Base-by-base conservation (phyloP, 129 eudicot genomes). In the Rutidosis leptorrhynchoides region DNA sequence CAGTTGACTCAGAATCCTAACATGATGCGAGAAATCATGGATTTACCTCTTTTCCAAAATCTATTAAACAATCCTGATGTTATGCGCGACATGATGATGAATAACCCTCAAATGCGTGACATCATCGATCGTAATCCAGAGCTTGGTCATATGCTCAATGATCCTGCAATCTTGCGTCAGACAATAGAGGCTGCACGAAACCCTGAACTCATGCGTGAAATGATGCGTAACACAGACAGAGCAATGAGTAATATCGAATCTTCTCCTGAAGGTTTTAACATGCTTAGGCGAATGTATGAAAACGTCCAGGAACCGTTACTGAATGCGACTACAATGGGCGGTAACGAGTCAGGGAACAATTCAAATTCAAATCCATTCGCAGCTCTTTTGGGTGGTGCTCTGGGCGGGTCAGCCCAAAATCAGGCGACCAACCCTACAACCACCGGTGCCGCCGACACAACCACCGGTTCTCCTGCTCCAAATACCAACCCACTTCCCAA, bases 211-310 rank as follows among this genome's bases (percentile, higher is more conserved):
- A 88, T 85, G 89, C 90, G 96, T 58, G 98, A 88, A 74, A 92
- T 88, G 96, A 85, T 85, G 91, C 87, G 91, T 16, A 92, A 92
- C 78, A 88, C 98, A 20, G 95, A 88, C 70, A 82, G 98, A 84
- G 95, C 96, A 69, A 92, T 88, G 98, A 88, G 95, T 72, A 85
- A 92, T 26, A 83, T 88, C 32, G 96, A 92, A 80, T 82, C 98
- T 42, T 88, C 90, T 69, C 96, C 98, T 58, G 98, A 88, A 83
- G 98, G 98, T 42, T 92, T 88, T 69, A 92, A 88, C 83, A 88
- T 80, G 91, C 95, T 85, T n/a, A 92, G 96, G 72, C 82, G 95
- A 40, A 92, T 85, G 95, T 88, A 92, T 78, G 98, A 92, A 81
- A 92, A 85, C 72, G 92, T 85, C 42, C 96, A 85, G 75, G 98